Conservation (phyloP, 2,329 filamentous ascomycete genomes). For the Claviceps purpurea region DNA sequence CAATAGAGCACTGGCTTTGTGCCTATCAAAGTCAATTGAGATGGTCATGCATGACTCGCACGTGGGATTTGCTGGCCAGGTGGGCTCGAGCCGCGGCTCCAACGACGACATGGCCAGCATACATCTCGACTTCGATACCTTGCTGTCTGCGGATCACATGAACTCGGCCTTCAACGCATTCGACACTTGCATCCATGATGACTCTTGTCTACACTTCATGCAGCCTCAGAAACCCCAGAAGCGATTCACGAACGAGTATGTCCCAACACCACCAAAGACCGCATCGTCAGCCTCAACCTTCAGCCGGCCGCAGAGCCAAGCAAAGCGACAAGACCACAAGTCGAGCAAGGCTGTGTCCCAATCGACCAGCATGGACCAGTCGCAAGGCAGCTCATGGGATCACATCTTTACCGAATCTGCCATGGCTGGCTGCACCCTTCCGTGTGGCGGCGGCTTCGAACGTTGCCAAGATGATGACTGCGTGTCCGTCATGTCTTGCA, state of each 20-base stretch:
- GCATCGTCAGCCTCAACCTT: background rate
- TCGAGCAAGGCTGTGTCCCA: background rate
- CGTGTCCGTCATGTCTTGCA: slow-evolving; percentile 19
- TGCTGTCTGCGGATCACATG: slow-evolving; percentile 13
- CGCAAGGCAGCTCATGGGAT: slow-evolving; percentile 9
- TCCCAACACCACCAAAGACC: slow-evolving; percentile 3
- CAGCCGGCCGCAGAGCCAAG: background rate
- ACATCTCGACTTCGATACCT: slow-evolving; percentile 13
- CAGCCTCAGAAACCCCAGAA: slow-evolving; percentile 7
- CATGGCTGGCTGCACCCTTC: slow-evolving; percentile 2
- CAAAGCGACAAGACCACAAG: background rate
- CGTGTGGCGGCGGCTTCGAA: background rate
- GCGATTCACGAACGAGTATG: slow-evolving; percentile 5
- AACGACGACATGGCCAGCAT: slow-evolving; percentile 18
- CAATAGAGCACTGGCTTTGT: background rate
- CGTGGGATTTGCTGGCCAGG: slow-evolving; percentile 11
- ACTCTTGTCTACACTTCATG: slow-evolving; percentile 17
- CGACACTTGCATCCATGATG: slow-evolving; percentile 17
- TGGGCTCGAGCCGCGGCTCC: slow-evolving; percentile 9
- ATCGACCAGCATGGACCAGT: slow-evolving; percentile 3
- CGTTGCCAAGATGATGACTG: slow-evolving; percentile 15
- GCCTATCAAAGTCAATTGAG: background rate
- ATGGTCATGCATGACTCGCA: slow-evolving; percentile 14
- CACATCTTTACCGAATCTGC: slow-evolving; percentile 7
- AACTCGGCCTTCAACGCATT: slow-evolving; percentile 15